Conservation (phyloP, 2,329 filamentous ascomycete species). For the Laburnicola sp. region DNA sequence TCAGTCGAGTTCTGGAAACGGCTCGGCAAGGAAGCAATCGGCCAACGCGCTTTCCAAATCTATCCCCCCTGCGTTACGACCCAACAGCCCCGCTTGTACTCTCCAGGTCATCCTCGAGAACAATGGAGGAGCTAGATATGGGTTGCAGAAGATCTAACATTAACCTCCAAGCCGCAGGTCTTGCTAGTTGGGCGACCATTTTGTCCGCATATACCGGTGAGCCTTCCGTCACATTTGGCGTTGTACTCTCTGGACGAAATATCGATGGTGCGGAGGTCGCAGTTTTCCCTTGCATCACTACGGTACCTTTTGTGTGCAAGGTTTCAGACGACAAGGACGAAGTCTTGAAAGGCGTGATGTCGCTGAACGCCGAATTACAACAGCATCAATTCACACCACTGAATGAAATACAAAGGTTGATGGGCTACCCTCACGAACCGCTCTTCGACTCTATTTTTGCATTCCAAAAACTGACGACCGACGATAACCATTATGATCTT, state of each 20-base stretch:
- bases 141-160: conserved; percentile 62
- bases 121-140: conserved; percentile 56
- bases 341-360: conserved; percentile 66
- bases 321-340: conserved; percentile 58
- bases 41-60: conserved; percentile 73
- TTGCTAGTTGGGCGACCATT: conserved; percentile 77
- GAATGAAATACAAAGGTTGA: conserved; percentile 70
- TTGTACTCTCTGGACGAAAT: conserved; percentile 75
- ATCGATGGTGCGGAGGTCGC: conserved; percentile 61
- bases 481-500: conserved; percentile 31
- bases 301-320: conserved; percentile 70
- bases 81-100: conserved; percentile 42
- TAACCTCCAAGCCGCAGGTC: conserved; percentile 75
- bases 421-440: conserved; percentile 64
- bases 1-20: conserved; percentile 65
- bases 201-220: conserved; percentile 79
- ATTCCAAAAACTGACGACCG: conserved; percentile 65
- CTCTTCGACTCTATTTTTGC: conserved; percentile 86
- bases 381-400: conserved; percentile 74
- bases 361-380: conserved; percentile 65
- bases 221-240: conserved; percentile 71
- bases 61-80: conserved; percentile 63
- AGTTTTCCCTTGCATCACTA: conserved; percentile 79
- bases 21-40: conserved; percentile 53
- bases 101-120: conserved; percentile 44